Evolutionary conservation across 1,284 basidiomycete species (phyloP).

Genomic region (Sporisorium iseilematis-ciliati): DNA sequence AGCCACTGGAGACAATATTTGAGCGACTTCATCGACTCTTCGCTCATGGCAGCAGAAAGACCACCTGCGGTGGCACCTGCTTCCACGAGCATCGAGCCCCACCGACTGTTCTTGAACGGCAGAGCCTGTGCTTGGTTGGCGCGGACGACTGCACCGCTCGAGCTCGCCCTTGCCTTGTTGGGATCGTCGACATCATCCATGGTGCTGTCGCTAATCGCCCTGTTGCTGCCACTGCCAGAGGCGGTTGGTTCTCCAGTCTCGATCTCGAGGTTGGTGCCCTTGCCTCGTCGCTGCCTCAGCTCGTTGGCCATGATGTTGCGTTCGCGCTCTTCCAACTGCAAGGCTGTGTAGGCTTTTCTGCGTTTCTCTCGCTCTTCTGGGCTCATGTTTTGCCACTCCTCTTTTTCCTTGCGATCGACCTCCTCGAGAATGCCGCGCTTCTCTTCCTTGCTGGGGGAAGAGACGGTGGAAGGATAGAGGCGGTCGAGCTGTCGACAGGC

Average conservation of each 20-base stretch:
- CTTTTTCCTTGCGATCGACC: conserved; percentile 52
- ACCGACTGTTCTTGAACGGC: conserved; percentile 74
- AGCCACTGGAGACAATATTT: conserved; percentile 90
- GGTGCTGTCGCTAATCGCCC: conserved; percentile 12
- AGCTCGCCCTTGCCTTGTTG: conserved; percentile 14
- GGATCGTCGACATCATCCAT: conserved; percentile 33
- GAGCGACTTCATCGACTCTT: conserved; percentile 87
- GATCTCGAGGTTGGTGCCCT: conserved; percentile 29
- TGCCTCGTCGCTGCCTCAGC: conserved; percentile 51
- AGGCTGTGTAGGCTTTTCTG: conserved; percentile 51
- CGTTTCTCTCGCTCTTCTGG: conserved; percentile 59
- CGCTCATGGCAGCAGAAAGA: conserved; percentile 85
- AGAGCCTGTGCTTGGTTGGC: conserved; percentile 63
- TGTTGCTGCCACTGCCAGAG: conserved; percentile 18
- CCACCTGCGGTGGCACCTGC: conserved; percentile 78
- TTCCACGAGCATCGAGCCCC: conserved; percentile 85
- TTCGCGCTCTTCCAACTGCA: conserved; percentile 59
- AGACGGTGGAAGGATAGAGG: conserved; percentile 65
- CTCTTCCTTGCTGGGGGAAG: conserved; percentile 55
- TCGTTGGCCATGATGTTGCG: conserved; percentile 57
- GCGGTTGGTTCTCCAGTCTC: conserved; percentile 20
- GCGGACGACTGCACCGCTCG: conserved; percentile 26
- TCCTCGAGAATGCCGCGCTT: conserved; percentile 53
- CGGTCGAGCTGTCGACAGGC: conserved; percentile 86
- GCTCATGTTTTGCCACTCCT: conserved; percentile 58